Evolutionary conservation across 2,329 filamentous ascomycete genomes (phyloP).

Genomic region (Talaromyces marneffei): DNA sequence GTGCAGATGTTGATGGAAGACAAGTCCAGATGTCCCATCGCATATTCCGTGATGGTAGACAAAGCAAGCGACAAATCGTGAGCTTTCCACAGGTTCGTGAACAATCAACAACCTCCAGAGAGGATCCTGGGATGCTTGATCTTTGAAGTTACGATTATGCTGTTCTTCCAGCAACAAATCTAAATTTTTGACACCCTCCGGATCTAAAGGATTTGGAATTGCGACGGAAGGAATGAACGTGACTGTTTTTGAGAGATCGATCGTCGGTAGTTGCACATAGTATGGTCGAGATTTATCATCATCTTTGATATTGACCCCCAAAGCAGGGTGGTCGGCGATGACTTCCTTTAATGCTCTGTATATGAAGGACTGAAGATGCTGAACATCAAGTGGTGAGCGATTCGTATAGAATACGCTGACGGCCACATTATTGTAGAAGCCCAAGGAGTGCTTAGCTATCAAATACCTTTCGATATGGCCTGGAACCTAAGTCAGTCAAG

Average conservation of each 20-base stretch:
- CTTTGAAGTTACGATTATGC: not conserved
- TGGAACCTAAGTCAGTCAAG: not conserved
- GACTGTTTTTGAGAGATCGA: not conserved
- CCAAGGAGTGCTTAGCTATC: not conserved
- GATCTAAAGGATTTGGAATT: not conserved
- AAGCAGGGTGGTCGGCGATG: not conserved
- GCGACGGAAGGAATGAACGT: not conserved
- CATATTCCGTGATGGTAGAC: slow-evolving; percentile 1
- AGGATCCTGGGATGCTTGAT: not conserved
- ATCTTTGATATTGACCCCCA: not conserved
- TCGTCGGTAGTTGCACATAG: not conserved
- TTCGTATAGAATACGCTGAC: not conserved
- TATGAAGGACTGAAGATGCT: not conserved
- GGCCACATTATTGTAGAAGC: not conserved
- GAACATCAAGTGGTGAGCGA: not conserved
- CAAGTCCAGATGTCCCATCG: slow-evolving; percentile 6
- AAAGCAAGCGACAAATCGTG: slow-evolving; percentile 4
- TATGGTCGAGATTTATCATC: not conserved
- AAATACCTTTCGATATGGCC: not conserved
- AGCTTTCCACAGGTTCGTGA: not conserved
- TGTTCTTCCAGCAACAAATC: not conserved
- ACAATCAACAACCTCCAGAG: not conserved
- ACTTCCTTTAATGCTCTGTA: not conserved
- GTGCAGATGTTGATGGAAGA: not conserved
- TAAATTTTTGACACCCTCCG: not conserved